phyloP scores from a whole-genome alignment of 768 basidiomycete genomes.

The Russula sp. region DNA sequence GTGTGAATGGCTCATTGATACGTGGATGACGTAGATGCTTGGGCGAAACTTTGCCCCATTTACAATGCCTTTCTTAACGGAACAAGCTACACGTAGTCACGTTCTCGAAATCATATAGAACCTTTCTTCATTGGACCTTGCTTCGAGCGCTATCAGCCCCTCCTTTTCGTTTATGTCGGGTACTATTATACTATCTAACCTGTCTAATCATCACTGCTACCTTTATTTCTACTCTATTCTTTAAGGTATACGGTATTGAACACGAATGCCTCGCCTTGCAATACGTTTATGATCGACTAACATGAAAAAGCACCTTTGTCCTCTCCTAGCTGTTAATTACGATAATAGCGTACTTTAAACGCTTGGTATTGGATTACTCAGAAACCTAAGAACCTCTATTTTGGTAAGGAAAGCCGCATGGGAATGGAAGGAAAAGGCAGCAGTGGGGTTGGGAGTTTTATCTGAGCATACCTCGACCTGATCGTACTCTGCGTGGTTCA shows the following conservation, averaged over 20 bases:
- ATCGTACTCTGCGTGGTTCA: too few species aligned
- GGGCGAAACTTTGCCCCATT: conserved; percentile 6
- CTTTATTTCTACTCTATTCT: not conserved
- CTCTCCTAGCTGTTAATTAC: too few species aligned
- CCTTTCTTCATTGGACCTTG: not conserved
- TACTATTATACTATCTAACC: not conserved
- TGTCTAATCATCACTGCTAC: not conserved
- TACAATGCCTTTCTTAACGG: conserved; percentile 1
- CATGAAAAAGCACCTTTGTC: too few species aligned
- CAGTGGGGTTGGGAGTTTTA: too few species aligned
- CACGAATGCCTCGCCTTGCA: not conserved
- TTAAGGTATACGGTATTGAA: not conserved
- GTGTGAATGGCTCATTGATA: not conserved
- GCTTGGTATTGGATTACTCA: too few species aligned
- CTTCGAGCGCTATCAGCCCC: not conserved
- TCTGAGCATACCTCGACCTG: too few species aligned
- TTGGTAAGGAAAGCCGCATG: too few species aligned
- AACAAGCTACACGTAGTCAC: not conserved
- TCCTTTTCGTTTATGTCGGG: not conserved
- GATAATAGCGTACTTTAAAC: too few species aligned
- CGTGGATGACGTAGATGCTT: not conserved
- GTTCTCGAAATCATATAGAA: not conserved
- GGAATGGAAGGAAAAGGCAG: too few species aligned
- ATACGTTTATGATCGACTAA: not conserved
- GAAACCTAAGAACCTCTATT: too few species aligned